Conservation (phyloP, 228 moss, liverwort and hornwort genomes). For the Sphagnum fallax region DNA sequence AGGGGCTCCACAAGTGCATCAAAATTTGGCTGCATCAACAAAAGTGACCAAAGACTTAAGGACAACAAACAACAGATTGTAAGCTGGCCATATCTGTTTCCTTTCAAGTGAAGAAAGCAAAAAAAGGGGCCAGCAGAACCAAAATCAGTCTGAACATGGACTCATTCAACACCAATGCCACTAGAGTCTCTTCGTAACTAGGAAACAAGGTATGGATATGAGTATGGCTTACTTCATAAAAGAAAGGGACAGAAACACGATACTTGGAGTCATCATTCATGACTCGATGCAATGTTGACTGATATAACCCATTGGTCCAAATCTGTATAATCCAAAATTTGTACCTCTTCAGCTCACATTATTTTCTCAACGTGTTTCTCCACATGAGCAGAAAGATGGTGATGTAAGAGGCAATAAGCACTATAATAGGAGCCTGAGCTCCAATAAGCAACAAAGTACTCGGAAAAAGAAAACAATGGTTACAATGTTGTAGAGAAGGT, state of each 20-base stretch:
- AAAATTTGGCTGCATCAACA: slow-evolving; percentile 73
- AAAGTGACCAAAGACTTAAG: no score
- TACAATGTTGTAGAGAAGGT: no score
- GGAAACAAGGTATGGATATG: background rate
- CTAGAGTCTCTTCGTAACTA: background rate
- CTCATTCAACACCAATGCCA: background rate
- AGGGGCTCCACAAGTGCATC: slow-evolving; percentile 83
- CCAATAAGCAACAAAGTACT: background rate
- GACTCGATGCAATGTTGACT: slow-evolving; percentile 80
- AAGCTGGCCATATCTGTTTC: no score
- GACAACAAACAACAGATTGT: no score
- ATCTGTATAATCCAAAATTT: slow-evolving; percentile 24
- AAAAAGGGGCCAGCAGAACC: background rate
- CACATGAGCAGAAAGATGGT: background rate
- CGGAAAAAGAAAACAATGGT: background rate
- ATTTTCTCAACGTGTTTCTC: background rate
- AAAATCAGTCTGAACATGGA: no score
- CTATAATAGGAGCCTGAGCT: background rate
- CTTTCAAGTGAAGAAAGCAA: background rate
- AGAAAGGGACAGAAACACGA: slow-evolving; percentile 88
- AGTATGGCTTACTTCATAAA: slow-evolving; percentile 69
- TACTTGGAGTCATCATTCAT: slow-evolving; percentile 60
- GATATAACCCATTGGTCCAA: slow-evolving; percentile 91
- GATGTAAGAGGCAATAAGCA: background rate
- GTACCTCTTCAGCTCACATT: background rate